Evolutionary conservation across 1,139 yeast genomes (phyloP), one percentile per base, ranked within the genome.

Genomic region (Arxiozyma telluris): DNA sequence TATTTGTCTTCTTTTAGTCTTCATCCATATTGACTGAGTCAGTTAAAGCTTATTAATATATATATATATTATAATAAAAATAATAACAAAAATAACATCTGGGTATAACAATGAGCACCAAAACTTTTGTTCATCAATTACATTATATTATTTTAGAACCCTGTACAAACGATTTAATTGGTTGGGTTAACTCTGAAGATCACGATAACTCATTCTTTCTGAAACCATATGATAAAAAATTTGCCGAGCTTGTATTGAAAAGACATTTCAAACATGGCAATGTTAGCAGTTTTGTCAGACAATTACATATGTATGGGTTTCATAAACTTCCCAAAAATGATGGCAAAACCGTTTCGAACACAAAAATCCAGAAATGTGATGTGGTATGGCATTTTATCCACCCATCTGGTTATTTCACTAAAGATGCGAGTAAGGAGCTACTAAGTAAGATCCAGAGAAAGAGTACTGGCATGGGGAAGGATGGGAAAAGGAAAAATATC

Each of bases 361-460:
- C 55, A 18, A 57, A 59, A 22, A 4, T 46, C 18, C 42, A 34
- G 7, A 64, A 63, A 47, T 64, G 65, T 39, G 64, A 62, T 25
- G 58, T 67, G 71, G 57, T 79, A 5, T 91, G 98, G 98, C 96
- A 88, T 69, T 91, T 91, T 71, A 84, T 84, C 59, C 98, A 91
- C 65, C 82, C 87, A 48, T 80, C 84, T 44, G 96, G 94, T 7
- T 73, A 77, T 55, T 91, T 91, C 70, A 80, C 77, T 61, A 83
- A 87, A 57, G 90, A 88, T 54, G 93, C 90, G 65, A 81, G 83
- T 56, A 82, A 77, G 48, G 76, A 55, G 17, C 57, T 62, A 45
- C 52, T 66, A 54, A 61, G 57, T 48, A 61, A 63, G 50, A 67
- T 67, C 42, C 69, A 62, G 53, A 60, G 71, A 50, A 68, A 67